These are phyloP conservation scores for Penicillium simplicissimum DNA, from an alignment of 495 filamentous ascomycete species.

Conservation along the genomic window DNA sequence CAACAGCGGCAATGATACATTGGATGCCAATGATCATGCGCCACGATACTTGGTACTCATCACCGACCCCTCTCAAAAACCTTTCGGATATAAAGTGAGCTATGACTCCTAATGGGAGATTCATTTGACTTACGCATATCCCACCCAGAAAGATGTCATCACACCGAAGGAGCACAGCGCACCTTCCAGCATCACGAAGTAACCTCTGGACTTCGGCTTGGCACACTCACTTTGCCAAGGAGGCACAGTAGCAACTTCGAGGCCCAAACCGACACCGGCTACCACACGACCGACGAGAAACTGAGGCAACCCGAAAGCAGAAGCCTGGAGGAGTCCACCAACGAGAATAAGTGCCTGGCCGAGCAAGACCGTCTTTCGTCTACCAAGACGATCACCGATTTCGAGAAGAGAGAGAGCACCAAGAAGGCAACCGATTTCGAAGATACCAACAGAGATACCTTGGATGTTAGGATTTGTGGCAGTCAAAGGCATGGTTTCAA, in stretches of 20 bases:
- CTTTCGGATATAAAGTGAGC: neutral
- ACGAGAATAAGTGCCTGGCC: conserved; percentile 50
- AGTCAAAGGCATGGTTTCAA: neutral
- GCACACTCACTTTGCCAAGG: conserved; percentile 49
- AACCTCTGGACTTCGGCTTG: conserved; percentile 7
- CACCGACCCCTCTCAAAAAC: neutral
- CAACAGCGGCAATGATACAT: conserved; percentile 50
- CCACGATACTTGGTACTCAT: conserved; percentile 31
- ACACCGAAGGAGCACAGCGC: neutral
- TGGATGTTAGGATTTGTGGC: conserved; percentile 15
- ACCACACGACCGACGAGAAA: conserved; percentile 49
- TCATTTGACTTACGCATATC: neutral
- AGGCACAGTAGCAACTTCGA: conserved; percentile 58
- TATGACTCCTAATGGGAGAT: neutral
- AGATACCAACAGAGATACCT: conserved; percentile 14
- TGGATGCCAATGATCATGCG: conserved; percentile 53
- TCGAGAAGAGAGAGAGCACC: conserved; percentile 15
- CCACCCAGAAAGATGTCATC: neutral
- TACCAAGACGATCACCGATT: conserved; percentile 12
- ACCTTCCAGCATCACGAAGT: neutral
- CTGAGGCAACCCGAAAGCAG: conserved; percentile 41
- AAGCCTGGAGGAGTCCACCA: conserved; percentile 51
- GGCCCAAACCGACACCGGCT: conserved; percentile 60
- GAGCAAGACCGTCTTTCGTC: conserved; percentile 53
- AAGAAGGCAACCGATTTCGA: conserved; percentile 14